phyloP scores from a whole-genome alignment of 139 green algal species.

The Chlamydomonas sphaeroides region DNA sequence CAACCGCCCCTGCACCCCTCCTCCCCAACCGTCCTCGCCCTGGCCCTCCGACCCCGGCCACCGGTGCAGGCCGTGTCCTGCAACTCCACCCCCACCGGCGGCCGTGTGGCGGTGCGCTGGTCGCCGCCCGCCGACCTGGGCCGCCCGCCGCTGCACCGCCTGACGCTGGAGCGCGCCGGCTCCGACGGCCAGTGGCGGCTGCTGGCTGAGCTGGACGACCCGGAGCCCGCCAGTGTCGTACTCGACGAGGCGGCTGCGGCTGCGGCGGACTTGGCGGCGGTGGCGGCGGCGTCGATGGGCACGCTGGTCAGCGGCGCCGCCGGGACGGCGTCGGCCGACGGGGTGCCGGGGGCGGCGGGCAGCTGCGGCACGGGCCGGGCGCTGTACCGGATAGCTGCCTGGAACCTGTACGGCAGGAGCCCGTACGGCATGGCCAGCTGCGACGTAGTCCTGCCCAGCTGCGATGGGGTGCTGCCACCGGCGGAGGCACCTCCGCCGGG shows the following conservation, averaged over 20 bases:
- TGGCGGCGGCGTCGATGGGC: background rate
- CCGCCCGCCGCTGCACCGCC: constrained; percentile 62
- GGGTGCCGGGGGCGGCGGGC: background rate
- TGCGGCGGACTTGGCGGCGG: background rate
- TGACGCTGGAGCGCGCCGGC: constrained; percentile 51
- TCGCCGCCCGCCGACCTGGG: constrained; percentile 32
- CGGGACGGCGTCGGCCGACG: background rate
- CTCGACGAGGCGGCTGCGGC: background rate
- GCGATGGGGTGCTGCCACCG: too few species aligned
- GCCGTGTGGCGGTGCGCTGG: constrained; percentile 27
- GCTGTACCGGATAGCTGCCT: constrained; percentile 57
- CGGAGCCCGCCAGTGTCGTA: background rate
- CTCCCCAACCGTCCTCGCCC: too few species aligned
- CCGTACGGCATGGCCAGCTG: constrained; percentile 27
- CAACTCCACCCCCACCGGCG: background rate
- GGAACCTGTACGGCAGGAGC: constrained; percentile 62
- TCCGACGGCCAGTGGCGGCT: constrained; percentile 29
- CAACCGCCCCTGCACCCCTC: too few species aligned
- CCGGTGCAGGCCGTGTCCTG: constrained; percentile 2
- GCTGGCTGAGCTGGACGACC: constrained; percentile 47
- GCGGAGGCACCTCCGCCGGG: too few species aligned
- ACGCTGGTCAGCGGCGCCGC: background rate
- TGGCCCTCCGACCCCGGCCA: too few species aligned
- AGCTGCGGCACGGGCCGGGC: constrained; percentile 1
- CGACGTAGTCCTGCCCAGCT: background rate